These are phyloP conservation scores for Pseudopyrenochaeta lycopersici DNA, from an alignment of 2,329 filamentous ascomycete species.

Conservation along the genomic window DNA sequence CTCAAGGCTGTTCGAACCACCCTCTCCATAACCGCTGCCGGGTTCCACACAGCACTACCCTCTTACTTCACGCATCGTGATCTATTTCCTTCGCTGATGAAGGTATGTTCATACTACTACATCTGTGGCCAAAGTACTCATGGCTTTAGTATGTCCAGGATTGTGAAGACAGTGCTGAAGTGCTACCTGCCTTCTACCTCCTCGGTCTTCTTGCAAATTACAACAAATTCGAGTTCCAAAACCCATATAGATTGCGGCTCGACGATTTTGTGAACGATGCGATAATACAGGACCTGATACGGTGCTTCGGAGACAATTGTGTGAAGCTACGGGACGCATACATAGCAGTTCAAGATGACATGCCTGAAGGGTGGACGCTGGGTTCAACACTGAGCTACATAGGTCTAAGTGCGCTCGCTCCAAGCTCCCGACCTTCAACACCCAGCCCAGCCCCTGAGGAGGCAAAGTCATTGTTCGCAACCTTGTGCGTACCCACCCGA, in stretches of 20 bases:
- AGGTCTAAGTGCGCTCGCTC: constrained; percentile 78
- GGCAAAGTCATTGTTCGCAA: constrained; percentile 80
- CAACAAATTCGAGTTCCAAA: constrained; percentile 99
- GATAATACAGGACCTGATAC: constrained; percentile 83
- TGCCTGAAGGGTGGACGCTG: constrained; percentile 89
- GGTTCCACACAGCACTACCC: constrained; percentile 91
- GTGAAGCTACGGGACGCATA: constrained; percentile 75
- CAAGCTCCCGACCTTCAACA: constrained; percentile 68
- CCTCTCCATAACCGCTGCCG: constrained; percentile 86
- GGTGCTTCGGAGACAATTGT: constrained; percentile 78
- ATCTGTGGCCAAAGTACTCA: background rate
- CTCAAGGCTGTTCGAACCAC: constrained; percentile 83
- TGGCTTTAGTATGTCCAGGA: constrained; percentile 78
- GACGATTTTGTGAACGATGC: constrained; percentile 95
- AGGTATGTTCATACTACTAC: constrained; percentile 62
- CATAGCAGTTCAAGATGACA: constrained; percentile 85
- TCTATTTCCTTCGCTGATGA: constrained; percentile 93
- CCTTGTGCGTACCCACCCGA: constrained; percentile 67
- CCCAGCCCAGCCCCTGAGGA: constrained; percentile 77
- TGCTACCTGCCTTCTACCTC: constrained; percentile 78
- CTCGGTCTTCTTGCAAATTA: constrained; percentile 93
- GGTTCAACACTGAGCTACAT: constrained; percentile 83
- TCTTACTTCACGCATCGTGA: constrained; percentile 96
- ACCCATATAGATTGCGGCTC: constrained; percentile 89
- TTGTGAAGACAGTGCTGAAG: constrained; percentile 68